Base-by-base conservation (phyloP, 2,329 filamentous ascomycete genomes). In the Endoconidiophora polonica region DNA sequence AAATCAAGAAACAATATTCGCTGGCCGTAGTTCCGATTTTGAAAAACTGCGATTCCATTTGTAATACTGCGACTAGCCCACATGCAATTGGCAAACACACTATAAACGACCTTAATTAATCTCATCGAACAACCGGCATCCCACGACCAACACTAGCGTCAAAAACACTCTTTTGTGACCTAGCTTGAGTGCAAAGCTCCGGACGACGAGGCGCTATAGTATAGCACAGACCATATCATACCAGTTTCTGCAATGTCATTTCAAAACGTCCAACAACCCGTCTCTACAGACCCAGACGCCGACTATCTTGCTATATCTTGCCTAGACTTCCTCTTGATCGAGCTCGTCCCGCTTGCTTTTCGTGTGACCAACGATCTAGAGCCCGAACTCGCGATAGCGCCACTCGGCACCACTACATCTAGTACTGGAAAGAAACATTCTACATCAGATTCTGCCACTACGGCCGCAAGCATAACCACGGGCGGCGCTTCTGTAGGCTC, bases 251-350 rank as follows among this genome's bases (percentile, higher is more conserved):
- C 26, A 57, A 86, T 86, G 83, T 85, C 83, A 48, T 83, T 86
- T 68, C 82, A 87, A 56, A 66, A 77, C 42, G 73, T 79, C 59
- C 79, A 80, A 2, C 77, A 79, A 12, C 81, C 77, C 69, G 83
- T 81, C 64, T 70, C 79, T 57, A 74, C 74, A 56, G 86, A 94
- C 65, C 83, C 85, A 37, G 72, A 72, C 53, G 82, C 83, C 52
- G 77, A 79, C 54, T 84, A 88, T 67, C 73, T 95, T 58, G 82
- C 77, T 67, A 78, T 82, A 52, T 91, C 90, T 44, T 87, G 84
- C 63, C 79, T 98, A 59, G 91, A 98, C 66, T 83, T 98, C 58
- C 77, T 98, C 51, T 77, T 98, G 58, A 96, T 96, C 62, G 91
- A 98, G 69, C 77, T 98, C 50, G 91, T 98, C 14, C 91, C 91